Evolutionary conservation across 345 rosid genomes (phyloP).

Genomic region (Citrus reticulata): DNA sequence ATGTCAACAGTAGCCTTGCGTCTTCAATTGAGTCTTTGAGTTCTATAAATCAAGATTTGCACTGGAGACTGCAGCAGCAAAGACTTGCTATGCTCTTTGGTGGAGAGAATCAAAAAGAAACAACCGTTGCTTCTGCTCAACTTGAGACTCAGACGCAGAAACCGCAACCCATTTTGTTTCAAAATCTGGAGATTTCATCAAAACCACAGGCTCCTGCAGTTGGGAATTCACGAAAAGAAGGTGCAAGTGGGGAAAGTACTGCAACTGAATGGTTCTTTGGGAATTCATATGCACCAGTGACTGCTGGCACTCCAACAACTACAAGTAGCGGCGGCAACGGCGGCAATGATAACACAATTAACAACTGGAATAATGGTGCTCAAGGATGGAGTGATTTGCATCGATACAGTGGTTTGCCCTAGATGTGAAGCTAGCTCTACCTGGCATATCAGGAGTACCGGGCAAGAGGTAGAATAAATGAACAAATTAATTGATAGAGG

Average conservation of each 20-base stretch:
- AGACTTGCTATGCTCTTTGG: conserved; percentile 65
- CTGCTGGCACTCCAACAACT: conserved; percentile 30
- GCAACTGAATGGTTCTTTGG: conserved; percentile 74
- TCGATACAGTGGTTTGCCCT: conserved; percentile 48
- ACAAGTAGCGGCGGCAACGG: conserved; percentile 19
- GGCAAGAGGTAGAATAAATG: conserved; percentile 16
- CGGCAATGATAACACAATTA: conserved; percentile 19
- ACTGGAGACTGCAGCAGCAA: conserved; percentile 92
- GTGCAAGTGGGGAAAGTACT: conserved; percentile 22
- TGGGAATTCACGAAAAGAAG: conserved; percentile 33
- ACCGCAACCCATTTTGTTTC: conserved; percentile 62
- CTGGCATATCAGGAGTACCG: not conserved
- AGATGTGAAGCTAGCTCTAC: conserved; percentile 8
- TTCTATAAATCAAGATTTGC: conserved; percentile 87
- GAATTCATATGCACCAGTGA: conserved; percentile 40
- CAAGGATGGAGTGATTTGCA: conserved; percentile 47
- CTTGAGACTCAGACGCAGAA: conserved; percentile 37
- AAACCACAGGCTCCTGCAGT: conserved; percentile 19
- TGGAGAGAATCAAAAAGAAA: conserved; percentile 35
- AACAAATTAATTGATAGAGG: not conserved
- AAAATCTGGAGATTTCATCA: conserved; percentile 46
- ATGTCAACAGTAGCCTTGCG: conserved; percentile 55
- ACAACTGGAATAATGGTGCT: conserved; percentile 36
- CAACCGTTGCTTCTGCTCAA: conserved; percentile 22
- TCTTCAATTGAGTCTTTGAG: conserved; percentile 89